A percentile compares a stretch with the other conserved stretches of the same genome.
phyloP scores from a whole-genome alignment of 164 flowering plant species.

The Protea cynaroides region DNA sequence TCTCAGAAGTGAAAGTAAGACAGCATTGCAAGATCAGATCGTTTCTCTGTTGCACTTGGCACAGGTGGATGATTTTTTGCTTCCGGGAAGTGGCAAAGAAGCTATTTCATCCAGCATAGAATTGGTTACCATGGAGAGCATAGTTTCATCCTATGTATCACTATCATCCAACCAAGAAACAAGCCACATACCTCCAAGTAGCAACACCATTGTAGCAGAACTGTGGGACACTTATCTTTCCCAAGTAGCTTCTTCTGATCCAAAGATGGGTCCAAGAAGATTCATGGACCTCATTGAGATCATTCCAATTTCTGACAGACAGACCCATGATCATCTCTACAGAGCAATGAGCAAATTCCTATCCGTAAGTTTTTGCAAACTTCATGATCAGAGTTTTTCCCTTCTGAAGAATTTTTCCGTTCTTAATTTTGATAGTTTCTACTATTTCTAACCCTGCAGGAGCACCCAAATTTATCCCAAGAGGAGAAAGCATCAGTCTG shows the following conservation, averaged over 20 bases:
- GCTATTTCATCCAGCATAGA: conserved; percentile 44
- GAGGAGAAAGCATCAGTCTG: conserved; percentile 69
- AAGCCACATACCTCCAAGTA: conserved; percentile 26
- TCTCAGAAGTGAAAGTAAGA: conserved; percentile 26
- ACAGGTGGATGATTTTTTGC: conserved; percentile 59
- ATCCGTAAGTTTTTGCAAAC: conserved; percentile 18
- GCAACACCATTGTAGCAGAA: conserved; percentile 44
- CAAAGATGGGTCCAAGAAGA: conserved; percentile 39
- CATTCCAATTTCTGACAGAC: conserved; percentile 54
- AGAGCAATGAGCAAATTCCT: conserved; percentile 51
- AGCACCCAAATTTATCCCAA: conserved; percentile 54
- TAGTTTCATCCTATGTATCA: conserved; percentile 44
- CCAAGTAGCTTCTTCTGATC: conserved; percentile 48
- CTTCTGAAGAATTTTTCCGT: too few relatives aligned
- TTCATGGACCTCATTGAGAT: conserved; percentile 67
- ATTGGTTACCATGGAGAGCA: conserved; percentile 54
- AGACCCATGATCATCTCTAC: conserved; percentile 72
- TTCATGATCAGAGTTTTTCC: neutral
- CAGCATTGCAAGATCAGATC: conserved; percentile 52
- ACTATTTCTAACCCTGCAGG: conserved; percentile 34
- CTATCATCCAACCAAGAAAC: conserved; percentile 26
- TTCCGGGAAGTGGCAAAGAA: conserved; percentile 37
- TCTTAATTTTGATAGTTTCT: neutral
- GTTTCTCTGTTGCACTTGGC: conserved; percentile 57
- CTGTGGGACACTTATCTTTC: conserved; percentile 73